Base-by-base conservation (phyloP, 2,329 filamentous ascomycete genomes). In the Phaeoacremonium minimum region DNA sequence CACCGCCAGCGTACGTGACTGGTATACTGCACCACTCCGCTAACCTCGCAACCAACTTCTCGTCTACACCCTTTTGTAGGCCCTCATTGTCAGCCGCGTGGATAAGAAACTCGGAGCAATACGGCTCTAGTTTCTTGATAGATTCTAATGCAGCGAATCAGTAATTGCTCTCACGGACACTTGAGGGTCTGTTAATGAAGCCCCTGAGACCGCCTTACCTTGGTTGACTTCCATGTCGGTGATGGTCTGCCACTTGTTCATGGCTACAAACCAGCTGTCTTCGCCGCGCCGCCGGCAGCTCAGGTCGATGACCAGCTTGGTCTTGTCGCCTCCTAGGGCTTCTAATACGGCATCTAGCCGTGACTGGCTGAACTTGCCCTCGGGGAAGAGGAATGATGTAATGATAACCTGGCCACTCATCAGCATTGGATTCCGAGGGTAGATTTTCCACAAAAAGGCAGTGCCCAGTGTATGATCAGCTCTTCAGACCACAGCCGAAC, bases 241-340 rank as follows among this genome's bases (percentile, higher is more conserved):
- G 38, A 97, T 83, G 2, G 88, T 95, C 71, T 97, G 93, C 93
- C 93, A 98, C 61, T 95, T 95, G 63, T 98, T 87, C 84, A 95
- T 98, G 37, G 93, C 91, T n/a, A 98, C 93, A 52, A 86, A 89
- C 93, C 93, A 98, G 28, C 69, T 83, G 38, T 83, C 71, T 4
- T 71, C 67, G 26, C 74, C 85, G 42, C 81, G 83, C 40, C 82
- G 74, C 35, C 93, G 80, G 57, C 93, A 98, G 62, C 89, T 95
- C 16, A 98, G 75, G 56, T 98, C 93, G 57, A 98, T 90, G 47
- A 98, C 91, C 33, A 98, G 78, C 62, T 87, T 93, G 33, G 71
- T 66, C 56, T 73, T 87, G 56, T 95, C 83, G 36, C 83, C 81
- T 17, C 72, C 83, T 5, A 98, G 73, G 2, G 82, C 77, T 16